Evolutionary conservation across 2,329 filamentous ascomycete species (phyloP), one percentile per base, ranked within the genome.

Genomic region (Fusarium sororula): DNA sequence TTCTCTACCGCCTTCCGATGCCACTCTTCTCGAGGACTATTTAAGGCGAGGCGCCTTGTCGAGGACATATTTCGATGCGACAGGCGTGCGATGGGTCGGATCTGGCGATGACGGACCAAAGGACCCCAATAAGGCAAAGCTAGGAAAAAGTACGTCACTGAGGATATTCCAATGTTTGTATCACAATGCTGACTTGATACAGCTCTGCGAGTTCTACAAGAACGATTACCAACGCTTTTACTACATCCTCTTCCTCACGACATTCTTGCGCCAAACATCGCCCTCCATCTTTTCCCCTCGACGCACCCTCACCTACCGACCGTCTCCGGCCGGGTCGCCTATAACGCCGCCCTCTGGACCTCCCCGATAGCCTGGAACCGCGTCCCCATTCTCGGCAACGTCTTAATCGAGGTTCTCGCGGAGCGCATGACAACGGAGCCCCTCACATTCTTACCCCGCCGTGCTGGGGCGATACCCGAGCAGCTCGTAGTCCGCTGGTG

Each of bases 331-430:
- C 91, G 93, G 53, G 93, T 98, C 41, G 93, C 94, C 54, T 99
- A 99, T 82, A 93, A 93, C 41, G 96, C 96, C 24, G 96, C 96
- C 6, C 87, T 99, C 42, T 98, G 95, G 95, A 98, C 96, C 1
- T 95, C 95, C 1, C 96, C 96, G 0, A 92, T 99, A 58, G 96
- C 95, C 37, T 99, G 96, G 96, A 97, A 97, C 79, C 91, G 94
- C 35, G 89, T 99, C 3, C 96, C 96, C 6, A 90, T 98, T 26
- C 89, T 98, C 38, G 95, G 96, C 75, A 97, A 98, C 79, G 94
- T 98, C 50, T 92, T 91, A 76, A 89, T 99, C 17, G 91, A 94
- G 77, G 96, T 99, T 59, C 83, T 97, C 24, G 96, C 94, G 18
- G 95, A 98, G 85, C 93, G 96, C 76, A 96, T 99, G 89, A 90